Evolutionary conservation across 1,139 yeast genomes (phyloP).

Genomic region (Candida mesenterica): DNA sequence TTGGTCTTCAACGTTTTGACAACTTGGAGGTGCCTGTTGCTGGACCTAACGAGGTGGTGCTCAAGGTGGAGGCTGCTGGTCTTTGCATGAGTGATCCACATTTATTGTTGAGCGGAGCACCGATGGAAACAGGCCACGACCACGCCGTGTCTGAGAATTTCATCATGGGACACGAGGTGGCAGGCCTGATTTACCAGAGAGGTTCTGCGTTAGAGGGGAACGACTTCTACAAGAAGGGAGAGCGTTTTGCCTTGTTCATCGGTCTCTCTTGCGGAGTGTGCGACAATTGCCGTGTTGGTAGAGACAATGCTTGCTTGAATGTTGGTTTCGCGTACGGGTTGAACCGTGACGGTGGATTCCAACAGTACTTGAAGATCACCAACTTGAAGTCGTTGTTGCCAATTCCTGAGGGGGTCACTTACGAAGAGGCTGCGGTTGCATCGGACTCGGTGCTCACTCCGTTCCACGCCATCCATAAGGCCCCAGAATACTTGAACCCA

Average conservation of each 20-base stretch:
- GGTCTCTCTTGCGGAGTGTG: constrained; percentile 47
- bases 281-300: constrained; percentile 40
- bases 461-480: constrained; percentile 47
- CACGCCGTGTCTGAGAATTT: constrained; percentile 26
- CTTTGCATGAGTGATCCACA: constrained; percentile 53
- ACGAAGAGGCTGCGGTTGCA: constrained; percentile 49
- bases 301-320: constrained; percentile 37
- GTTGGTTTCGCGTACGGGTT: constrained; percentile 37
- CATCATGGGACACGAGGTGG: constrained; percentile 59
- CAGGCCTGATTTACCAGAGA: constrained; percentile 44
- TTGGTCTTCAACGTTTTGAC: constrained; percentile 16
- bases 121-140: constrained; percentile 13
- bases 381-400: constrained; percentile 38
- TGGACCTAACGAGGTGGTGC: constrained; percentile 33
- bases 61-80: constrained; percentile 53
- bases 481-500: constrained; percentile 31
- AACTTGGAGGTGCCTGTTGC: constrained; percentile 41
- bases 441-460: constrained; percentile 53
- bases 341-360: constrained; percentile 50
- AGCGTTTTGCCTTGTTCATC: constrained; percentile 37
- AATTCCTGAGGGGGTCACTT: constrained; percentile 47
- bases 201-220: constrained; percentile 33
- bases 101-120: constrained; percentile 30
- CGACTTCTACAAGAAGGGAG: constrained; percentile 30
- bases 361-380: constrained; percentile 40